Percentiles rank a stretch among this genome's conserved stretches.
Conservation (phyloP, 129 eudicot species). For the Ambrosia artemisiifolia region DNA sequence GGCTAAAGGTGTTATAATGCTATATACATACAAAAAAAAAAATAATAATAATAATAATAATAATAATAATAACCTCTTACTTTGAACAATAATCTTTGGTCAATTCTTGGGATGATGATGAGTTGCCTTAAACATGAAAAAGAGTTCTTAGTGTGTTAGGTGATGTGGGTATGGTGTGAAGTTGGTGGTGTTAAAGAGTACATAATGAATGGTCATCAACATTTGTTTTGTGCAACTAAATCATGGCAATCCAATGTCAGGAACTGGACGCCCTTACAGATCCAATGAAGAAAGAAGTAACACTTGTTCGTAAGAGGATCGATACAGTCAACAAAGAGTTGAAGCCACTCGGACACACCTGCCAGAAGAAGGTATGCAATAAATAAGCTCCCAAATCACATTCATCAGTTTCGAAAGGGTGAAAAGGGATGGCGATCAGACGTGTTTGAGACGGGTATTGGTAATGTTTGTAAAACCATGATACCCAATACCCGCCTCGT, state of each 20-base stretch:
- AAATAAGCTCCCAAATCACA: neutral
- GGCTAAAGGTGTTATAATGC: neutral
- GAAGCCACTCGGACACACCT: slow-evolving; percentile 71
- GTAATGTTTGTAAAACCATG: no score
- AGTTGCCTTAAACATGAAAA: slow-evolving; percentile 24
- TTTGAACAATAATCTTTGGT: slow-evolving; percentile 4
- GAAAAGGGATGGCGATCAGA: no score
- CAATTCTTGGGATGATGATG: slow-evolving; percentile 13
- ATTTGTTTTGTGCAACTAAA: slow-evolving; percentile 7
- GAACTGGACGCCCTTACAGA: slow-evolving; percentile 80
- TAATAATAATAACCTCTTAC: slow-evolving; percentile 8
- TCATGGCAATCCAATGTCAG: slow-evolving; percentile 39
- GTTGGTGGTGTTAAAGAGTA: slow-evolving; percentile 22
- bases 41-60: neutral
- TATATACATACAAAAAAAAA: no score
- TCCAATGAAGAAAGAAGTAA: slow-evolving; percentile 87
- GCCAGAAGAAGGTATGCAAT: slow-evolving; percentile 78
- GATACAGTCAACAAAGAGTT: slow-evolving; percentile 77
- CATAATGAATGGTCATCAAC: neutral
- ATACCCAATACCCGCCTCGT: no score
- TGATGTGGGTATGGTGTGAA: slow-evolving; percentile 31
- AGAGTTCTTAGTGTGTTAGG: slow-evolving; percentile 32
- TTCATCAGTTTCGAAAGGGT: neutral
- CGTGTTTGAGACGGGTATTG: no score
- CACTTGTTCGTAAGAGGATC: slow-evolving; percentile 76